These are phyloP conservation scores for Micractinium sp. DNA, from an alignment of 139 green algal species.

Conservation along the genomic window DNA sequence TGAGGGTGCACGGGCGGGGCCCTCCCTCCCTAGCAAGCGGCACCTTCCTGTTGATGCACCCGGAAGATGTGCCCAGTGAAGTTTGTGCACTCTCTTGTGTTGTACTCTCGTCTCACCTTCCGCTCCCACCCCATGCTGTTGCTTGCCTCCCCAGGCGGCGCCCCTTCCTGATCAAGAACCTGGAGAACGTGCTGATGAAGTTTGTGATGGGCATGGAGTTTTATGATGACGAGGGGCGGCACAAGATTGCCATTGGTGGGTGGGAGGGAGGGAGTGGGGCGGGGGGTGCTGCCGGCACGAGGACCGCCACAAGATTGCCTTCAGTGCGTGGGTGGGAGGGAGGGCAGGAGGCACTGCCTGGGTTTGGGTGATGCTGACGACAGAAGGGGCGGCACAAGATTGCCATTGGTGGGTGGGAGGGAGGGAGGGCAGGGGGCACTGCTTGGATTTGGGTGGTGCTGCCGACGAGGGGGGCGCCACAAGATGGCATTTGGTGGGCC, in stretches of 20 bases:
- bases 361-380: too few species aligned
- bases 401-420: neutral
- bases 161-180: conserved; percentile 92
- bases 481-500: too few species aligned
- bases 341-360: too few species aligned
- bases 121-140: neutral
- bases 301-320: too few species aligned
- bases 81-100: neutral
- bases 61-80: too few species aligned
- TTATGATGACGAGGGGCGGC: conserved; percentile 77
- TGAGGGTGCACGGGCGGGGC: neutral
- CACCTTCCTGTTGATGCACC: too few species aligned
- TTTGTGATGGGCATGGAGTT: conserved; percentile 91
- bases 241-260: conserved; percentile 52
- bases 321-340: too few species aligned
- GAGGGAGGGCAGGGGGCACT: too few species aligned
- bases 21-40: neutral
- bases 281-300: too few species aligned
- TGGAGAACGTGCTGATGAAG: conserved; percentile 94
- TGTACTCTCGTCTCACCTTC: neutral
- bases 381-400: conserved; percentile 65
- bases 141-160: conserved; percentile 67
- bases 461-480: neutral
- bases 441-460: neutral
- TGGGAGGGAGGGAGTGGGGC: neutral